Conservation (phyloP, 805 yeast species). For the Huiozyma naganishii region DNA sequence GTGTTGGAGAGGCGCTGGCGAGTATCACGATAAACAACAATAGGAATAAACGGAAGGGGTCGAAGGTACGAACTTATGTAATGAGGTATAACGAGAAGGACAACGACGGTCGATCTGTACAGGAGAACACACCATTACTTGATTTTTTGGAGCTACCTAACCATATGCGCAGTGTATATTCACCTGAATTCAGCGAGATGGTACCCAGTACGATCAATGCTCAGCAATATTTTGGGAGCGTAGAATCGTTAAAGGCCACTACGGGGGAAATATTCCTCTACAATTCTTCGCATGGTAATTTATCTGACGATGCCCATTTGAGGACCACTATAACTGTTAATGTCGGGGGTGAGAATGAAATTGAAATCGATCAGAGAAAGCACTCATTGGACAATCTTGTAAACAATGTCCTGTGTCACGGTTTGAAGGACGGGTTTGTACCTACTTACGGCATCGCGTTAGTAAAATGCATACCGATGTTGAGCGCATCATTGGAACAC, state of each 20-base stretch:
- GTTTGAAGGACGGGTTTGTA: constrained; percentile 19
- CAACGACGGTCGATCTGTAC: constrained; percentile 9
- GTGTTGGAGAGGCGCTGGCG: constrained; percentile 22
- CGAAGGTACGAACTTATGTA: constrained; percentile 11
- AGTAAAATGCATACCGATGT: constrained; percentile 12
- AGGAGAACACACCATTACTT: constrained; percentile 19
- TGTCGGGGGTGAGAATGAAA: constrained; percentile 23
- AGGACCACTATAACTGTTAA: constrained; percentile 21
- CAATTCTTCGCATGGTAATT: constrained; percentile 7
- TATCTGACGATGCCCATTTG: constrained; percentile 6
- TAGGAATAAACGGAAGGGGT: constrained; percentile 18
- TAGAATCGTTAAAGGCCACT: constrained; percentile 25
- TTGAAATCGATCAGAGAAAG: constrained; percentile 24
- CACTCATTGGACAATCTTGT: constrained; percentile 18
- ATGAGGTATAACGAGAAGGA: constrained; percentile 15
- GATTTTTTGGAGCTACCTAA: constrained; percentile 21
- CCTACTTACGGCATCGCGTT: constrained; percentile 18
- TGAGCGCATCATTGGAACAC: background rate
- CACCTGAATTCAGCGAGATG: constrained; percentile 19
- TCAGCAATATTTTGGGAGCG: constrained; percentile 18
- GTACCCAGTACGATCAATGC: constrained; percentile 25
- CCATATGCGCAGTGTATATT: constrained; percentile 19
- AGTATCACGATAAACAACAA: constrained; percentile 24
- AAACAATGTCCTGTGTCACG: constrained; percentile 19
- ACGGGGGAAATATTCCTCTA: constrained; percentile 24